These are phyloP conservation scores for Ogataea ganodermae DNA, from an alignment of 805 yeast genomes.

Conservation along the genomic window DNA sequence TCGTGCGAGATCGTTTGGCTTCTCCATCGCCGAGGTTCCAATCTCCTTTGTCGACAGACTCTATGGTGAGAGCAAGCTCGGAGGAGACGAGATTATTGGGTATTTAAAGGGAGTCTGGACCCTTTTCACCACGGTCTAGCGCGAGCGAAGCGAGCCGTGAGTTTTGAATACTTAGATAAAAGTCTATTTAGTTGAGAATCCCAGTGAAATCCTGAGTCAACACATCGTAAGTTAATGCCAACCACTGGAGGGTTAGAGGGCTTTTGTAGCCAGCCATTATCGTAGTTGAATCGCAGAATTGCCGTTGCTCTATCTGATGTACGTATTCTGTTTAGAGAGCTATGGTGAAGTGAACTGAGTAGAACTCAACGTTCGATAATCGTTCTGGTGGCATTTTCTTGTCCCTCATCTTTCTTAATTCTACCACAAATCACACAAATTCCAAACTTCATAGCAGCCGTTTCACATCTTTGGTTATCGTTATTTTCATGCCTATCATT, in stretches of 20 bases:
- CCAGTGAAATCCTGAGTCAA: too few species aligned
- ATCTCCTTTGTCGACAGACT: constrained; percentile 76
- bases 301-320: too few species aligned
- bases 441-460: too few species aligned
- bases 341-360: too few species aligned
- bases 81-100: constrained; percentile 79
- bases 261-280: background rate
- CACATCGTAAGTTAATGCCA: too few species aligned
- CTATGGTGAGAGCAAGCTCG: constrained; percentile 76
- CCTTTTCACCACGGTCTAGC: constrained; percentile 59
- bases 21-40: constrained; percentile 75
- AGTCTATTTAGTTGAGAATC: too few species aligned
- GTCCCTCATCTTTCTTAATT: too few species aligned
- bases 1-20: constrained; percentile 74
- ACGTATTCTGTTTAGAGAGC: too few species aligned
- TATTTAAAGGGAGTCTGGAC: constrained; percentile 77
- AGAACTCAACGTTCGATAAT: background rate
- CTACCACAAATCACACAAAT: too few species aligned
- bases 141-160: background rate
- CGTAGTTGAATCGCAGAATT: background rate
- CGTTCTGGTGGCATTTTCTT: background rate
- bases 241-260: too few species aligned
- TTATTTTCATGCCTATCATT: too few species aligned
- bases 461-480: too few species aligned
- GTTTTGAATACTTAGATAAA: background rate